These are phyloP conservation scores for Populus ilicifolia DNA, from an alignment of 345 rosid genomes.

Conservation along the genomic window DNA sequence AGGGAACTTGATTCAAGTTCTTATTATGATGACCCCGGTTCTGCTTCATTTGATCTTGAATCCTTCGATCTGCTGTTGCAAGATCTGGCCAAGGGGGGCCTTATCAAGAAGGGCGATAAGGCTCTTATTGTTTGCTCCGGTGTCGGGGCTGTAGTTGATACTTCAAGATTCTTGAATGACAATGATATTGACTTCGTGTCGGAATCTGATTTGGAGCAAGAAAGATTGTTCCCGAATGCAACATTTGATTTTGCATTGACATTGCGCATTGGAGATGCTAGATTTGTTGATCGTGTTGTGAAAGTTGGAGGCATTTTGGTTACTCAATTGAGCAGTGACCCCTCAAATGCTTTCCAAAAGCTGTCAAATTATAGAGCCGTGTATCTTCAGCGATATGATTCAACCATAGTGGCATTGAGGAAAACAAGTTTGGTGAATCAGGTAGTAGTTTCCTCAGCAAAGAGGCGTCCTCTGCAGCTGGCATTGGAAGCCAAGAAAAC, in stretches of 20 bases:
- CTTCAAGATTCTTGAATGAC: slow-evolving; percentile 22
- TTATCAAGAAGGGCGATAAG: slow-evolving; percentile 41
- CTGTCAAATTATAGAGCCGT: slow-evolving; percentile 35
- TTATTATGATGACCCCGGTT: slow-evolving; percentile 8
- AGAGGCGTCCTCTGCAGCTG: slow-evolving; percentile 25
- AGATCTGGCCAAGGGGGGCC: slow-evolving; percentile 45
- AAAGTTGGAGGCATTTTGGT: slow-evolving; percentile 44
- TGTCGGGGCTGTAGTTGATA: slow-evolving; percentile 18
- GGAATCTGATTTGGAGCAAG: slow-evolving; percentile 25
- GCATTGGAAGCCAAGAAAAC: slow-evolving; percentile 29
- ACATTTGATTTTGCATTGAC: slow-evolving; percentile 38
- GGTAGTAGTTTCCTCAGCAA: slow-evolving; percentile 1
- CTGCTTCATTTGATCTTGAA: slow-evolving; percentile 22
- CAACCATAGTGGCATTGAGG: slow-evolving; percentile 37
- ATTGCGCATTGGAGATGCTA: slow-evolving; percentile 21
- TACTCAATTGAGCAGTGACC: slow-evolving; percentile 22
- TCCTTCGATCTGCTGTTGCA: slow-evolving; percentile 34
- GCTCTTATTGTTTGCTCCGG: slow-evolving; percentile 36
- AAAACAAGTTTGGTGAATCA: slow-evolving; percentile 17
- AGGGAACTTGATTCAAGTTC: slow-evolving; percentile 20
- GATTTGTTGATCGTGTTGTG: slow-evolving; percentile 35
- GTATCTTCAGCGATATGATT: slow-evolving; percentile 28
- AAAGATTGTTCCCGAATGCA: slow-evolving; percentile 15
- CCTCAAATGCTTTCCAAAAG: slow-evolving; percentile 21
- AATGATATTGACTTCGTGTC: slow-evolving; percentile 31